A percentile compares a stretch with the other conserved stretches of the same genome.
Evolutionary conservation across 2,329 filamentous ascomycete genomes (phyloP).

Genomic region (Fusarium tjaetaba): DNA sequence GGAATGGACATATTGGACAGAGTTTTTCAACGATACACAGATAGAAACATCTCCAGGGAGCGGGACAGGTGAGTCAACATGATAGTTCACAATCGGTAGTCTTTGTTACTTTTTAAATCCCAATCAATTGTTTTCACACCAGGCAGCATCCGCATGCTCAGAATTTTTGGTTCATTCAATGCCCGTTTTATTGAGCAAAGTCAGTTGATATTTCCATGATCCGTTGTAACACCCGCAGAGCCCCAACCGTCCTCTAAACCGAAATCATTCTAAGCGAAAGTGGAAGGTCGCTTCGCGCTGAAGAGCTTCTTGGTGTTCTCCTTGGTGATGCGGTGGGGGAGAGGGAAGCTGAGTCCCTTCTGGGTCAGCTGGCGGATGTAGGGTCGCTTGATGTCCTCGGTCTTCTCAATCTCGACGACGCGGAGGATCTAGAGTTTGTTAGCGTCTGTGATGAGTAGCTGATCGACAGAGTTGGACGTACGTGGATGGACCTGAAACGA

Average conservation of each 20-base stretch:
- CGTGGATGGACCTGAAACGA: conserved; percentile 98
- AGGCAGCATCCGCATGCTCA: conserved; percentile 40
- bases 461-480: conserved; percentile 62
- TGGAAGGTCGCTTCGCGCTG: conserved; percentile 90
- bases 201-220: conserved; percentile 68
- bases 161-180: conserved; percentile 57
- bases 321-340: conserved; percentile 94
- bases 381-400: conserved; percentile 92
- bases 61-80: conserved; percentile 35
- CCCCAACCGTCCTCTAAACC: conserved; percentile 62
- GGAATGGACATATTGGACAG: conserved; percentile 55
- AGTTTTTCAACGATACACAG: conserved; percentile 55
- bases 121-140: conserved; percentile 46
- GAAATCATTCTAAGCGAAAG: conserved; percentile 86
- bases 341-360: conserved; percentile 97
- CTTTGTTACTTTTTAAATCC: conserved; percentile 40
- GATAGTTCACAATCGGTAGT: conserved; percentile 35
- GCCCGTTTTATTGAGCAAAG: conserved; percentile 63
- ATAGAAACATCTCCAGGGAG: conserved; percentile 47
- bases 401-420: conserved; percentile 96
- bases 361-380: conserved; percentile 99
- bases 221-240: conserved; percentile 70
- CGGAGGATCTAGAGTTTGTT: conserved; percentile 80
- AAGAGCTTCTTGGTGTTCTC: conserved; percentile 89
- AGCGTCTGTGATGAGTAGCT: background rate